These are phyloP conservation scores for Boletus rufocinnamomeus DNA, from an alignment of 768 basidiomycete species.

Conservation along the genomic window DNA sequence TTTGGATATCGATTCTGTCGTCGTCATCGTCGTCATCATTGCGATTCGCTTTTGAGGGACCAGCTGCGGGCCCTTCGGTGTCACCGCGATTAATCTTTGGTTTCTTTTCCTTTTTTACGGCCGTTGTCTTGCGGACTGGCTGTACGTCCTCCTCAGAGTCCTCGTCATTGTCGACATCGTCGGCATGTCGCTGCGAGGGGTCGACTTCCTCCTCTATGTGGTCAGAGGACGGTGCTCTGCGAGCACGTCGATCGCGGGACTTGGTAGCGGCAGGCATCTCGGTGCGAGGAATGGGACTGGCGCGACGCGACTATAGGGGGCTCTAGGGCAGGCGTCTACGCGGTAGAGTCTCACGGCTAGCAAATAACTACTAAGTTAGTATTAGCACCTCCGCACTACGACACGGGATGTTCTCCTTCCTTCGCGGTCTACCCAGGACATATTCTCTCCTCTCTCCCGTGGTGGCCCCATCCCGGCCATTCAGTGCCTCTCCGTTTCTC, in stretches of 20 bases:
- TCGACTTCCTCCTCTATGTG: slow-evolving; percentile 57
- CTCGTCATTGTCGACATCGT: slow-evolving; percentile 42
- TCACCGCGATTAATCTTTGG: slow-evolving; percentile 29
- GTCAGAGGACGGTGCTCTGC: slow-evolving; percentile 54
- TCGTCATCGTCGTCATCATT: slow-evolving; percentile 45
- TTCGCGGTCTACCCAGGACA: slow-evolving; percentile 25
- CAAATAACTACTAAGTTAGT: no score
- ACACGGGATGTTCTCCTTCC: slow-evolving; percentile 29
- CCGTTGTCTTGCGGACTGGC: slow-evolving; percentile 32
- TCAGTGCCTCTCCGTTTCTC: slow-evolving; percentile 62
- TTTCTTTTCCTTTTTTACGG: slow-evolving; percentile 36
- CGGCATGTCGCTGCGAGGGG: slow-evolving; percentile 39
- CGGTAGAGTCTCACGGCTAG: slow-evolving; percentile 16
- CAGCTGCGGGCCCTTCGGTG: slow-evolving; percentile 20
- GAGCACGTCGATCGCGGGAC: slow-evolving; percentile 44
- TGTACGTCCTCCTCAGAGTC: slow-evolving; percentile 44
- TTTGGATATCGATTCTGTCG: slow-evolving; percentile 57
- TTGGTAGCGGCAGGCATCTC: slow-evolving; percentile 37
- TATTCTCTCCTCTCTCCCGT: slow-evolving; percentile 15
- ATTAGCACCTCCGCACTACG: no score
- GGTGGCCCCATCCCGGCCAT: slow-evolving; percentile 43
- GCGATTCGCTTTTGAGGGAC: slow-evolving; percentile 19
- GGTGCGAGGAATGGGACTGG: not conserved
- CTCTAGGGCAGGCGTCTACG: slow-evolving; percentile 35
- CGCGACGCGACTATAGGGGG: slow-evolving; percentile 27